These are phyloP conservation scores for Diutina mesorugosa DNA, from an alignment of 1,139 yeast genomes.

Conservation along the genomic window DNA sequence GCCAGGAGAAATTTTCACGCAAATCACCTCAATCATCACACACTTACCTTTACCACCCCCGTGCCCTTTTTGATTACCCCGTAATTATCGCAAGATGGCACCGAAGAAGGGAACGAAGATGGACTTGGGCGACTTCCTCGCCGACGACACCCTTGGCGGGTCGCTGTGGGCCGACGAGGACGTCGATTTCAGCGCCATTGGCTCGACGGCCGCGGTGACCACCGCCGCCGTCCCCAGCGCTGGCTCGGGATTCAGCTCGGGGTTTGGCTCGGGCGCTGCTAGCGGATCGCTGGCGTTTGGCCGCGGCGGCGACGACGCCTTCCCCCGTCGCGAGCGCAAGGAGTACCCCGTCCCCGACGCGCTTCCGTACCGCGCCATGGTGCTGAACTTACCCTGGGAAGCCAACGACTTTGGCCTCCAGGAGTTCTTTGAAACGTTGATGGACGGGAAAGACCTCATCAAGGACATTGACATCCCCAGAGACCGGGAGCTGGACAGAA, in stretches of 20 bases:
- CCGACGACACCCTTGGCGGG: conserved; percentile 32
- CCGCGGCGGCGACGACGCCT: conserved; percentile 31
- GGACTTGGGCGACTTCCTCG: conserved; percentile 39
- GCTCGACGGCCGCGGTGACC: conserved; percentile 37
- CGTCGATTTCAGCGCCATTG: conserved; percentile 51
- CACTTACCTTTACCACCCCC: not conserved
- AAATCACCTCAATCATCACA: not conserved
- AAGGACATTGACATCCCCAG: conserved; percentile 58
- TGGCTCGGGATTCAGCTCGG: not conserved
- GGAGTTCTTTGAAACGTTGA: conserved; percentile 56
- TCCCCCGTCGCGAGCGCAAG: conserved; percentile 30
- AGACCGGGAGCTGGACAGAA: conserved; percentile 49
- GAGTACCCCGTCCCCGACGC: conserved; percentile 82
- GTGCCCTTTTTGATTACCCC: too few relatives aligned
- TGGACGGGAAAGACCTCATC: conserved; percentile 28
- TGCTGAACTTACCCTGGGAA: conserved; percentile 81
- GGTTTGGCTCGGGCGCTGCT: conserved; percentile 7
- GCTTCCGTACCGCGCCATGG: conserved; percentile 85
- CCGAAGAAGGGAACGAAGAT: conserved; percentile 29
- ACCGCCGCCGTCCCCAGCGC: conserved; percentile 9
- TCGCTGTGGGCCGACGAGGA: conserved; percentile 68
- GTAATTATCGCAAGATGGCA: conserved; percentile 7
- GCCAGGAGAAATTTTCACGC: not conserved
- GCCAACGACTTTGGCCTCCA: conserved; percentile 52
- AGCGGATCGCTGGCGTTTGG: conserved; percentile 10